Base-by-base conservation (phyloP, 148 eudicot genomes). In the Rhododendron kiyosumense region DNA sequence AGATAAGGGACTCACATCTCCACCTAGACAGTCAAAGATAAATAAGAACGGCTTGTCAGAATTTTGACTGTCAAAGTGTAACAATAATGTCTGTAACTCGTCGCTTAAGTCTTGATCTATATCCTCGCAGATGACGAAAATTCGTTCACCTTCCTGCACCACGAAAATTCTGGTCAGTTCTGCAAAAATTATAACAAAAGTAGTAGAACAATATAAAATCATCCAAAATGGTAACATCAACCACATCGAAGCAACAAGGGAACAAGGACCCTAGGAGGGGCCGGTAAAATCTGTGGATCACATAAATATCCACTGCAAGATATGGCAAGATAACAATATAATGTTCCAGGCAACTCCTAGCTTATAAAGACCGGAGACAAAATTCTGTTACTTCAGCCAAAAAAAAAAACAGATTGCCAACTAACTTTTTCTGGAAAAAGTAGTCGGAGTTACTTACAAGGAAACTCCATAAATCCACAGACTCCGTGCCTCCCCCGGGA, bases 71-170 rank as follows among this genome's bases (percentile, higher is more conserved):
- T 97, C 99, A 63, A 97, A 94, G 87, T 94, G 94, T 84, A 97
- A 88, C 95, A 94, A 90, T 30, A 95, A 94, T 82, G 95, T 94
- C 83, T 94, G 90, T 81, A 97, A 88, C 80, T 91, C 93, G 87
- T 95, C 94, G 92, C 98, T 93, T 85, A 90, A 93, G 79, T 93
- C 93, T 89, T 94, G 96, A 88, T 93, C 92, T 88, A 97, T 93
- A 85, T 93, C 85, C 88, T 93, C 90, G 80, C 94, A 93, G 81
- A 95, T 87, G 84, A 90, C 93, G 86, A 97, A 91, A 82, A 95
- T 90, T 80, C 98, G 94, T 74, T 97, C 98, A 43, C 96, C 96
- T 86, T 94, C 92, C 99, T 95, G 93, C 90, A 88, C 51, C 63
- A n/a, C 8, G 30, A 85, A 12, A 73, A 28, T 74, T n/a, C 73